Conservation (phyloP, 208 protist species). For the Phytomonas sp. region DNA sequence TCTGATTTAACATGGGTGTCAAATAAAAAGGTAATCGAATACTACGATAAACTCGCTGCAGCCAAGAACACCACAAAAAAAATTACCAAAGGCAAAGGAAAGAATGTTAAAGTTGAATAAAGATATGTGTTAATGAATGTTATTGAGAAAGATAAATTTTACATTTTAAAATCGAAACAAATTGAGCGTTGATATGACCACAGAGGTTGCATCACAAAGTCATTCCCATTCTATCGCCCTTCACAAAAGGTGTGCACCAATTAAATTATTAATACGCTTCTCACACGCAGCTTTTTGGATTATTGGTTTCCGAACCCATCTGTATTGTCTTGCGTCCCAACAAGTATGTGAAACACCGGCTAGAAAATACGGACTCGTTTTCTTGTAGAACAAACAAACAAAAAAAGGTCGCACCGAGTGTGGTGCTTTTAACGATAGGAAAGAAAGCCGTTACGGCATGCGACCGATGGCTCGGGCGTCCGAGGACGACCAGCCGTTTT, state of each 20-base stretch:
- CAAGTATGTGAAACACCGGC: neutral
- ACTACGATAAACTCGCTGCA: slow-evolving; percentile 4
- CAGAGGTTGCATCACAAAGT: no score
- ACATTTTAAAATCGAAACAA: neutral
- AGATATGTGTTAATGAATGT: neutral
- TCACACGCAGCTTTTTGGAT: neutral
- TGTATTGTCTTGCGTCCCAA: neutral
- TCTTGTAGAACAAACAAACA: neutral
- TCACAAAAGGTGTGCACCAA: no score
- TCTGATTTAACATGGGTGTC: slow-evolving; percentile 29
- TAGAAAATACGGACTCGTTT: neutral
- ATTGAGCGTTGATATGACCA: neutral
- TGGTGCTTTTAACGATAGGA: neutral
- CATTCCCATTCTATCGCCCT: no score
- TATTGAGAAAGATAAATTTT: neutral
- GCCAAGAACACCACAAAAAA: slow-evolving; percentile 1
- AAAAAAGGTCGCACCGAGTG: neutral
- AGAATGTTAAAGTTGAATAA: slow-evolving; percentile 3
- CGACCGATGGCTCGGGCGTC: neutral
- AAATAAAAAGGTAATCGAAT: slow-evolving; percentile 1
- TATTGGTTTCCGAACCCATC: neutral
- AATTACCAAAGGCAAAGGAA: neutral
- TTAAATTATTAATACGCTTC: neutral
- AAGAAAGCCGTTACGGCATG: neutral
- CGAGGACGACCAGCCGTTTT: neutral